Evolutionary conservation across 140 eudicot species (phyloP).

Genomic region (Anethum foeniculum): DNA sequence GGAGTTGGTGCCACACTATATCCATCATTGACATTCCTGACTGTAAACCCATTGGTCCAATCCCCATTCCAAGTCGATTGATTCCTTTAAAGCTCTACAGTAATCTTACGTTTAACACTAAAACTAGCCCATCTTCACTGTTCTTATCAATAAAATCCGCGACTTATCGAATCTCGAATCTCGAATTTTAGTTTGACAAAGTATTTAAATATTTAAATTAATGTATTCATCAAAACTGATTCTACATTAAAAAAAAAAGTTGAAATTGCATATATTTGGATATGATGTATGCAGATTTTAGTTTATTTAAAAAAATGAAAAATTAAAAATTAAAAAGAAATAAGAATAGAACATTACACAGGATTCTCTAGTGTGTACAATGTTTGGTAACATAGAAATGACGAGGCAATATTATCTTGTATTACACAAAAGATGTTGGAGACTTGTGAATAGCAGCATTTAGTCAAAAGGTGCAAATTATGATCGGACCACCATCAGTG

Average conservation of each 20-base stretch:
- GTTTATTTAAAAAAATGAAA: no score
- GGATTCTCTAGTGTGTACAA: not conserved
- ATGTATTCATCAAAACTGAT: no score
- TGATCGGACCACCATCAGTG: conserved; percentile 1
- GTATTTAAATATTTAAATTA: no score
- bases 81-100: not conserved
- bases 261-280: no score
- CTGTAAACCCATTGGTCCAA: not conserved
- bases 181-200: no score
- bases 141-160: no score
- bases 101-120: not conserved
- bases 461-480: not conserved
- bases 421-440: not conserved
- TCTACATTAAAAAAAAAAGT: no score
- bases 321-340: no score
- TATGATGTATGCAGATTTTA: no score
- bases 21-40: conserved; percentile 4
- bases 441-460: not conserved
- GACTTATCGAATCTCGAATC: no score
- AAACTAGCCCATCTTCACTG: no score
- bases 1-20: conserved; percentile 1
- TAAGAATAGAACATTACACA: no score
- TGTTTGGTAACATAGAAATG: not conserved
- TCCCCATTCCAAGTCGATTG: not conserved
- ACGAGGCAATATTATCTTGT: not conserved